Base-by-base conservation (phyloP, 768 basidiomycete genomes). In the Tylopilus vinaceipallidus region DNA sequence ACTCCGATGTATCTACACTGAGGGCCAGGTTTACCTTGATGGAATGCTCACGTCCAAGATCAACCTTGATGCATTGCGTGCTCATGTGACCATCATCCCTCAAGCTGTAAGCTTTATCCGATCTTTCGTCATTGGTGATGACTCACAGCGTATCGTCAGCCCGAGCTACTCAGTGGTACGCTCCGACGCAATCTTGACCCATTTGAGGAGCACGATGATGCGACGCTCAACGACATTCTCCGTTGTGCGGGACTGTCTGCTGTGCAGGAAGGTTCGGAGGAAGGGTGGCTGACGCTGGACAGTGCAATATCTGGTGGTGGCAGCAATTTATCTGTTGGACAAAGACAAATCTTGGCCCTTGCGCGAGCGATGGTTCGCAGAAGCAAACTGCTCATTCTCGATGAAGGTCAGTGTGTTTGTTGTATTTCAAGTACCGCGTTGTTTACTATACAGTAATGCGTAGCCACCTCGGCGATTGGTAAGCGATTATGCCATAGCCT, bases 121-220 rank as follows among this genome's bases (percentile, higher is more conserved):
- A 13, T 32, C 23, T n/a, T 6, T 13, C 10, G 7, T 47, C 10
- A 16, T 9, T 12, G 9, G 9, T 33, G 4, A 5, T 33, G 41
- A n/a, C 41, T 47, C 26, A 48, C 14, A 16, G 9, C 19, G 9
- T 0, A 4, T n/a, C 29, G n/a, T n/a, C 27, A 48, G 47, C 41
- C 41, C 3, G 41, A 48, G 30, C 30, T 48, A 0, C 62, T 83
- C 23, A 77, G 75, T 32, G 83, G 83, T 5, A 77, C 76, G 3
- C 65, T 84, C 17, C 74, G 83, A 26, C 70, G 71, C 45, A 84
- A 83, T 55, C 65, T 84, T n/a, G 83, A 84, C 58, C 83, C 82
- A 0, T 84, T 82, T 55, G 69, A 60, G 6, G 71, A 79, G 50
- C 70, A 79, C 51, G 78, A 82, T 37, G 83, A 85, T 49, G 69